These are phyloP conservation scores for Diaporthe helianthi DNA, from an alignment of 2,329 filamentous ascomycete genomes.

Conservation along the genomic window DNA sequence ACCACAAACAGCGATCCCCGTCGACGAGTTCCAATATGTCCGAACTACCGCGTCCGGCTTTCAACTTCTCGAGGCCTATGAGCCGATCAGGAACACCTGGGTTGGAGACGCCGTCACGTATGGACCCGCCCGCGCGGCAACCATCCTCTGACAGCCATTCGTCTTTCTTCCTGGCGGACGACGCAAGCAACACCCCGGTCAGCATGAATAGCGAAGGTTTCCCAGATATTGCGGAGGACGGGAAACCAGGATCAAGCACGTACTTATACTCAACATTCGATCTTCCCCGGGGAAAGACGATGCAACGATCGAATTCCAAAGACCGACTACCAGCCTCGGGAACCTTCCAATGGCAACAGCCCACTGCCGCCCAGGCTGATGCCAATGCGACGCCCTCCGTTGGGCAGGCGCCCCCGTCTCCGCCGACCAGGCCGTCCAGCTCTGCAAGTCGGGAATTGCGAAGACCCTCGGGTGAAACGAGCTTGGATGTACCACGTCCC, in stretches of 20 bases:
- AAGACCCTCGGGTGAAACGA: slow-evolving; percentile 27
- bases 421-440: slow-evolving; percentile 66
- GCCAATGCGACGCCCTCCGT: slow-evolving; percentile 51
- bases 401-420: slow-evolving; percentile 64
- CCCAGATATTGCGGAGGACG: slow-evolving; percentile 59
- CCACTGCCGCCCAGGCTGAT: slow-evolving; percentile 49
- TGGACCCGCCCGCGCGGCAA: slow-evolving; percentile 67
- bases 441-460: slow-evolving; percentile 53
- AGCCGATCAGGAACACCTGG: slow-evolving; percentile 72
- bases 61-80: slow-evolving; percentile 93
- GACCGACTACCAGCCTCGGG: slow-evolving; percentile 61
- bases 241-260: slow-evolving; percentile 64
- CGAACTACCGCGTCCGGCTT: slow-evolving; percentile 72
- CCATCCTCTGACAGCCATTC: slow-evolving; percentile 72
- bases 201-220: slow-evolving; percentile 77
- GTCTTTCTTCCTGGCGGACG: slow-evolving; percentile 68
- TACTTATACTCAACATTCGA: slow-evolving; percentile 88
- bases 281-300: slow-evolving; percentile 80
- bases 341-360: slow-evolving; percentile 71
- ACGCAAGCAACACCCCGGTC: slow-evolving; percentile 71
- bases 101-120: slow-evolving; percentile 36
- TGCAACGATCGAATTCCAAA: slow-evolving; percentile 72
- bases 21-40: slow-evolving; percentile 86
- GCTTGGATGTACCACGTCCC: slow-evolving; percentile 50
- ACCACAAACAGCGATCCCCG: slow-evolving; percentile 73